Evolutionary conservation across 202 grass and related monocot genomes (phyloP), one percentile per base, ranked within the genome.

Genomic region (Eragrostis tef): DNA sequence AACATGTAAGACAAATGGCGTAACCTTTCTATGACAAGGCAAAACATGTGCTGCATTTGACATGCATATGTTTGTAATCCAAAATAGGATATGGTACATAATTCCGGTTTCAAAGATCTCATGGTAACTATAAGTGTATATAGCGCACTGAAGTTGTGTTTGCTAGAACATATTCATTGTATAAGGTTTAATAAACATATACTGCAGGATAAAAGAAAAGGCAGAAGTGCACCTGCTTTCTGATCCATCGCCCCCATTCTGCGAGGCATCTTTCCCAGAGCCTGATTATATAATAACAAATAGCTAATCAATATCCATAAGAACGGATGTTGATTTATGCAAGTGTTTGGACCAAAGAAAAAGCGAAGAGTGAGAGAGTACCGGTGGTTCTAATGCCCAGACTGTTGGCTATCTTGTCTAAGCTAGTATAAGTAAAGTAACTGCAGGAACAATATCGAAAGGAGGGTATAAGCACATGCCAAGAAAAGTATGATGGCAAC

Each of bases 341-440:
- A 78, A 66, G 59, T 61, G 31, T 74, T 73, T 42, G 44, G 17
- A 39, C 9, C 36, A 68, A 80, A 29, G 0, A 57, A 57, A 56
- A 27, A 51, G 69, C 6, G 14, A 22, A 64, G 42, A 77, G 29
- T 20, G 31, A 56, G 36, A 14, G 3, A 82, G 41, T 75, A 98
- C 90, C 88, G n/a, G 69, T 68, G 74, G 24, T 77, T 86, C 60
- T 86, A 89, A 67, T 81, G 39, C 82, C 82, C 42, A 97, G 69
- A 71, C 42, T 87, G 75, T 74, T 91, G n/a, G 87, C 53, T 41
- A 98, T 90, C 89, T 95, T 94, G 60, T 94, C 90, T 70, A 93
- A 82, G 82, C 87, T 91, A 78, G 73, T 93, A 81, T 93, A 98
- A 56, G 92, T 94, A 74, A 93, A 95, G 81, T 87, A 98, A 86